Percentiles rank a stretch among this genome's conserved stretches.
Conservation (phyloP, 331 rosid genomes). For the Cydonia oblonga region DNA sequence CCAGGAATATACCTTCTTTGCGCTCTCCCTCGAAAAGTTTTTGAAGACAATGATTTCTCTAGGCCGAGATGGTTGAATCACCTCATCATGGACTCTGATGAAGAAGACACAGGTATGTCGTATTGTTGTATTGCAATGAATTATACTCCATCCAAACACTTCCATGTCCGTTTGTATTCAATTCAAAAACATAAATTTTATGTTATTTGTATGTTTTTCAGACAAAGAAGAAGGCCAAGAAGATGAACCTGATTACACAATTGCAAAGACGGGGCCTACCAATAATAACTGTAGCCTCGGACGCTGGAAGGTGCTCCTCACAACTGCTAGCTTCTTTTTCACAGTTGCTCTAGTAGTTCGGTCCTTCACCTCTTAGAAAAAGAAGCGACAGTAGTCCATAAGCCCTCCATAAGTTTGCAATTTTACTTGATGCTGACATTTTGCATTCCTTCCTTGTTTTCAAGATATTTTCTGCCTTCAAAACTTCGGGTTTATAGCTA, state of each 20-base stretch:
- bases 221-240: background rate
- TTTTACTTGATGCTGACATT: too few species aligned
- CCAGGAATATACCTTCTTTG: background rate
- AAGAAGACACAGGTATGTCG: background rate
- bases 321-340: background rate
- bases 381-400: too few species aligned
- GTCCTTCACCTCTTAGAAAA: too few species aligned
- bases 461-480: too few species aligned
- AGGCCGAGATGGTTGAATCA: too few species aligned
- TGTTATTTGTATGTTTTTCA: background rate
- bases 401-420: too few species aligned
- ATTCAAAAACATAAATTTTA: background rate
- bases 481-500: too few species aligned
- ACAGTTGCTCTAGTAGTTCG: too few species aligned
- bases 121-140: background rate
- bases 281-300: background rate
- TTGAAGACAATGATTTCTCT: too few species aligned
- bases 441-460: too few species aligned
- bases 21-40: rapidly evolving
- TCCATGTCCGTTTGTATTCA: background rate
- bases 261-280: too few species aligned
- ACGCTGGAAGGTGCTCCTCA: background rate
- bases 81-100: background rate
- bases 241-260: background rate
- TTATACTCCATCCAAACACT: background rate